Conservation (phyloP, 1,139 yeast genomes). For the Candida pseudocylindracea region DNA sequence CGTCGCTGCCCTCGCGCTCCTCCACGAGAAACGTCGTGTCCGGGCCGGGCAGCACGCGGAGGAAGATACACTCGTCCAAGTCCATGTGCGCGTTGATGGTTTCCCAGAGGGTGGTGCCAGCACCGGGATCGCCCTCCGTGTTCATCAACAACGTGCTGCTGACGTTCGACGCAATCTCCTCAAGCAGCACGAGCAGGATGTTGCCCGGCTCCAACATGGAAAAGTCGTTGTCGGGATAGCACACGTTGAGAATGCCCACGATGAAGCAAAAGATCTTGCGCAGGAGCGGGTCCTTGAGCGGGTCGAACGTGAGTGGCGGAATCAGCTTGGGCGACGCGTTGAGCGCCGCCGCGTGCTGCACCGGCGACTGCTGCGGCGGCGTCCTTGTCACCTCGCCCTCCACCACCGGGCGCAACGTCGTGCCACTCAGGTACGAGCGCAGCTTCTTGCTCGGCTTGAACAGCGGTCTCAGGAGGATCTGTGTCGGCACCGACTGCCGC, state of each 20-base stretch:
- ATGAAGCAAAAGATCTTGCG: constrained; percentile 79
- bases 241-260: constrained; percentile 74
- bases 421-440: not conserved
- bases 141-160: constrained; percentile 72
- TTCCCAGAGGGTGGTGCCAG: constrained; percentile 58
- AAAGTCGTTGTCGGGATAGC: constrained; percentile 93
- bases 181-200: constrained; percentile 16
- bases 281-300: constrained; percentile 62
- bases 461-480: not conserved
- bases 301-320: constrained; percentile 33
- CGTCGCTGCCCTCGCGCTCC: constrained; percentile 60
- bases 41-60: constrained; percentile 1
- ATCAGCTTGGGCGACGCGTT: constrained; percentile 35
- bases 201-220: constrained; percentile 71
- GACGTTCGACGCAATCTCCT: constrained; percentile 46
- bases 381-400: not conserved
- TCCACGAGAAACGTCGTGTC: constrained; percentile 26
- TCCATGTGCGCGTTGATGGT: constrained; percentile 71
- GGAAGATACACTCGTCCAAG: constrained; percentile 7
- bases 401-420: not conserved
- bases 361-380: not conserved
- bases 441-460: not conserved
- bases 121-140: constrained; percentile 21
- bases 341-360: constrained; percentile 1
- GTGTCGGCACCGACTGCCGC: not conserved